These are phyloP conservation scores for Glycine tomentella DNA, from an alignment of 306 rosid genomes.

Conservation along the genomic window DNA sequence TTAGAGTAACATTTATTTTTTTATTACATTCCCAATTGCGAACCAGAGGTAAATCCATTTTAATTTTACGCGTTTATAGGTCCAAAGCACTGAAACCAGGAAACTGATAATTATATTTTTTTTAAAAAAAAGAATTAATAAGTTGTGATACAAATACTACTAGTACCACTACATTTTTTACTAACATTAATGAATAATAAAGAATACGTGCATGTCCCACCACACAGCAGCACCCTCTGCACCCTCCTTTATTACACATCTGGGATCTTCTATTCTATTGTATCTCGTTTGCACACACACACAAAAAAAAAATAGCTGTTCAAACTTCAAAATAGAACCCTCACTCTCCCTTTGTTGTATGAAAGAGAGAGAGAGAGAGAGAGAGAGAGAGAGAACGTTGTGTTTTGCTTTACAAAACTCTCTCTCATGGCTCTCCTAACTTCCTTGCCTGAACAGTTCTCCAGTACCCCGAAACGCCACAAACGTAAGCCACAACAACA, in stretches of 20 bases:
- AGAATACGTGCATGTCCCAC: slow-evolving; percentile 37
- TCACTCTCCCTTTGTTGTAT: no score
- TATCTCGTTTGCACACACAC: neutral
- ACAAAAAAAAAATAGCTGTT: neutral
- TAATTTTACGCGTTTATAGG: slow-evolving; percentile 41
- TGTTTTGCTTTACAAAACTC: neutral
- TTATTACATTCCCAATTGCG: slow-evolving; percentile 26
- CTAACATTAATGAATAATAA: slow-evolving; percentile 17
- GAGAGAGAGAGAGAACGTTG: slow-evolving; percentile 28
- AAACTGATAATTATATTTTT: no score
- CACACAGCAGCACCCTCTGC: slow-evolving; percentile 30
- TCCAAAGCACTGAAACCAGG: slow-evolving; percentile 27
- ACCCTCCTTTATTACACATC: slow-evolving; percentile 42
- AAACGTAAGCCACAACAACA: slow-evolving; percentile 48
- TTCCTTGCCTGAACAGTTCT: slow-evolving; percentile 56
- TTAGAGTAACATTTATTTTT: slow-evolving; percentile 22
- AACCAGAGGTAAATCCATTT: neutral
- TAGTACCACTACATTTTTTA: neutral
- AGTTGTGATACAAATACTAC: no score
- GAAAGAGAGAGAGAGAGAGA: slow-evolving; percentile 34
- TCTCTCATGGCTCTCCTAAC: slow-evolving; percentile 71
- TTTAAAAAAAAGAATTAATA: no score
- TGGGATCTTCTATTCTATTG: slow-evolving; percentile 45
- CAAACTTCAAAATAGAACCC: neutral
- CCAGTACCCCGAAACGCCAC: slow-evolving; percentile 54